Evolutionary conservation across 148 eudicot species (phyloP).

Genomic region (Vaccinium macrocarpon): DNA sequence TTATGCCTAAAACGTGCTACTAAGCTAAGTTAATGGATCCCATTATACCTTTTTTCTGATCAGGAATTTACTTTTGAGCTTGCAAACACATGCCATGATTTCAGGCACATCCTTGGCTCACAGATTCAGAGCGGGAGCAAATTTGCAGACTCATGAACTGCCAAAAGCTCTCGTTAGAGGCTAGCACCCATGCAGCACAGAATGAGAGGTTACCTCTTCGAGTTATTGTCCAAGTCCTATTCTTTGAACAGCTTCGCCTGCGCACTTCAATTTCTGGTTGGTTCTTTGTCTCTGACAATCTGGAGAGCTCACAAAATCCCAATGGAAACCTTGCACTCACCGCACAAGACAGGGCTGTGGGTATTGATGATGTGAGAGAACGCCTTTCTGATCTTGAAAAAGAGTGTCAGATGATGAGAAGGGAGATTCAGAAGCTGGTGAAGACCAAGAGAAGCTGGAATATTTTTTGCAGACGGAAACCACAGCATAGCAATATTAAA

Average conservation of each 20-base stretch:
- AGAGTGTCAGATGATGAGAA: slow-evolving; percentile 55
- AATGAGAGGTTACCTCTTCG: slow-evolving; percentile 78
- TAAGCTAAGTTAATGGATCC: not conserved
- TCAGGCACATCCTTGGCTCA: slow-evolving; percentile 77
- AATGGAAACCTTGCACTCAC: slow-evolving; percentile 24
- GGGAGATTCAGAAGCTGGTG: slow-evolving; percentile 52
- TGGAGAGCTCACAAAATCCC: slow-evolving; percentile 44
- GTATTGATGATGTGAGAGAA: slow-evolving; percentile 43
- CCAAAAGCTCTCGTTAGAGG: slow-evolving; percentile 73
- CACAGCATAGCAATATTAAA: slow-evolving; percentile 15
- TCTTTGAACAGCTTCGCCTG: slow-evolving; percentile 67
- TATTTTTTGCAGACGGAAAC: slow-evolving; percentile 47
- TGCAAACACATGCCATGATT: slow-evolving; percentile 9
- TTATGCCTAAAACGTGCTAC: not conserved
- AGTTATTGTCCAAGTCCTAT: slow-evolving; percentile 69
- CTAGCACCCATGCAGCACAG: slow-evolving; percentile 76
- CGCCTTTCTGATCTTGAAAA: slow-evolving; percentile 68
- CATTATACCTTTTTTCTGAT: not conserved
- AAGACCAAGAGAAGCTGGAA: slow-evolving; percentile 60
- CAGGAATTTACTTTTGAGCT: not conserved
- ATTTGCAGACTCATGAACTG: slow-evolving; percentile 72
- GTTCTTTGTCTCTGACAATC: slow-evolving; percentile 65
- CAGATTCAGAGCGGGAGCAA: slow-evolving; percentile 68
- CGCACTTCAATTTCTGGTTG: slow-evolving; percentile 72
- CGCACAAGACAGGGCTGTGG: slow-evolving; percentile 28